Evolutionary conservation across 2,329 filamentous ascomycete species (phyloP).

Genomic region (Penicillium concentricum): DNA sequence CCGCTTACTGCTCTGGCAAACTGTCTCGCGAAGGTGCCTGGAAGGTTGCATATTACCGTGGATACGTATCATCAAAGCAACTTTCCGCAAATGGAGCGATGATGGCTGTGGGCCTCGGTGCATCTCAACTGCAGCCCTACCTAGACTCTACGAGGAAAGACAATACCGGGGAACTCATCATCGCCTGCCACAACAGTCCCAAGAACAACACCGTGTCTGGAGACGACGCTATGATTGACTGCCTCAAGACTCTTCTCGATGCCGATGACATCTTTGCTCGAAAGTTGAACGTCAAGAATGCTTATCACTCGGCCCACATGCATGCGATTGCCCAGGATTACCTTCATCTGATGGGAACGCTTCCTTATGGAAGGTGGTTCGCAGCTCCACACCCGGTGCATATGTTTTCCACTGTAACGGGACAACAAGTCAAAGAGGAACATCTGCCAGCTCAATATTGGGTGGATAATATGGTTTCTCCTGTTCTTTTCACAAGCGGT

Average conservation of each 20-base stretch:
- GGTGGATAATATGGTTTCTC: conserved; percentile 34
- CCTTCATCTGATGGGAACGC: conserved; percentile 19
- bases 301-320: conserved; percentile 35
- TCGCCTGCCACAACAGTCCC: conserved; percentile 32
- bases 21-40: conserved; percentile 28
- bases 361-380: conserved; percentile 12
- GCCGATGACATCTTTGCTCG: conserved; percentile 27
- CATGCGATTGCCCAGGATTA: conserved; percentile 26
- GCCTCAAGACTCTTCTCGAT: conserved; percentile 22
- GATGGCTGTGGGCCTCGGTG: conserved; percentile 29
- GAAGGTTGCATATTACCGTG: conserved; percentile 31
- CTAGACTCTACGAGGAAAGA: conserved; percentile 14
- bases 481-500: conserved; percentile 28
- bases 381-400: conserved; percentile 13
- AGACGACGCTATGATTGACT: conserved; percentile 26
- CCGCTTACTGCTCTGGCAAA: conserved; percentile 47
- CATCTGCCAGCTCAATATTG: conserved; percentile 27
- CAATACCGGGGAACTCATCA: conserved; percentile 20
- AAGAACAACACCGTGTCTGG: conserved; percentile 30
- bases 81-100: conserved; percentile 25
- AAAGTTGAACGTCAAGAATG: conserved; percentile 30
- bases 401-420: conserved; percentile 30
- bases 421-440: conserved; percentile 15
- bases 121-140: conserved; percentile 14
- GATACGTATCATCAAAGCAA: conserved; percentile 24